Conservation (phyloP, 495 filamentous ascomycete genomes). For the Annulohypoxylon stygium region DNA sequence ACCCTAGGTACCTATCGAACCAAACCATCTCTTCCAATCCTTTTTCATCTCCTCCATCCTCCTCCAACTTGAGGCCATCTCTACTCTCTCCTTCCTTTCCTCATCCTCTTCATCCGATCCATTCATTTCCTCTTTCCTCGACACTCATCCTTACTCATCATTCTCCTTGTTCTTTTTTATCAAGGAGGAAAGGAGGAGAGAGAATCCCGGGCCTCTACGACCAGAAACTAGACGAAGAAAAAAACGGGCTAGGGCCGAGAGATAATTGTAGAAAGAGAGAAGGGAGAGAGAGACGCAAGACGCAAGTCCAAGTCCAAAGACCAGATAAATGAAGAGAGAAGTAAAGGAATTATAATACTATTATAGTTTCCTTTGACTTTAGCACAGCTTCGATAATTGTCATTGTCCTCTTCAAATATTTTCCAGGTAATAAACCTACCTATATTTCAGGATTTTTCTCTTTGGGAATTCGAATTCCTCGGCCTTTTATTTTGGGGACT, state of each 20-base stretch:
- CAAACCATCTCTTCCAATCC: conserved; percentile 64
- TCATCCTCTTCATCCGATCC: conserved; percentile 67
- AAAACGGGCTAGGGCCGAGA: conserved; percentile 43
- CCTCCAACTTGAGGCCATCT: conserved; percentile 70
- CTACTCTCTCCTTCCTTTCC: conserved; percentile 66
- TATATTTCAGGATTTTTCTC: conserved; percentile 31
- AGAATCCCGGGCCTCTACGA: conserved; percentile 49
- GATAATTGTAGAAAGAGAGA: conserved; percentile 45
- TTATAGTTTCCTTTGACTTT: conserved; percentile 42
- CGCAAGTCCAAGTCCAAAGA: conserved; percentile 11
- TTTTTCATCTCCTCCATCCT: conserved; percentile 67
- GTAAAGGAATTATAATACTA: conserved; percentile 29
- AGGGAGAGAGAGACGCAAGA: conserved; percentile 48
- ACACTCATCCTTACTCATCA: conserved; percentile 52
- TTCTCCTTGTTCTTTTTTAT: conserved; percentile 57
- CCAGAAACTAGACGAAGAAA: conserved; percentile 44
- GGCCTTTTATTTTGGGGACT: conserved; percentile 35
- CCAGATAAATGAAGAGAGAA: conserved; percentile 47
- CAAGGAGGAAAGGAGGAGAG: conserved; percentile 59
- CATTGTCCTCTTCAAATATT: conserved; percentile 48
- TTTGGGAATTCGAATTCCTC: conserved; percentile 48
- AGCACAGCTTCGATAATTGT: conserved; percentile 33
- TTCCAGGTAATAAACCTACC: conserved; percentile 46
- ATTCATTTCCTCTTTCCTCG: conserved; percentile 59
- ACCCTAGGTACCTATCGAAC: conserved; percentile 55